Evolutionary conservation across 148 eudicot genomes (phyloP).

Genomic region (Camellia granthamiana): DNA sequence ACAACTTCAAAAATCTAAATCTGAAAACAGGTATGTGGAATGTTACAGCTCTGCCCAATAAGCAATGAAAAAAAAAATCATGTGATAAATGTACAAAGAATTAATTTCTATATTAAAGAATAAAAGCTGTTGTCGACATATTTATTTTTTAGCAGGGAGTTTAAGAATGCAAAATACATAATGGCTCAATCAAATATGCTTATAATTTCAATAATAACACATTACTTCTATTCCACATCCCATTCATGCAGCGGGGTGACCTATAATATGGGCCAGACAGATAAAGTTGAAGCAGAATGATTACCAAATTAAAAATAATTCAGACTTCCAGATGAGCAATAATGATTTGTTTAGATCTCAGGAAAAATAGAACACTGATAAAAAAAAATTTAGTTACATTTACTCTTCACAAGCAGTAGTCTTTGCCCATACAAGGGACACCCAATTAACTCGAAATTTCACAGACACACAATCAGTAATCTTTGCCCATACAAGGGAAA

Average conservation of each 20-base stretch:
- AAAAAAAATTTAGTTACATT: neutral
- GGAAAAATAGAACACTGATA: neutral
- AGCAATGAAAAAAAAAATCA: neutral
- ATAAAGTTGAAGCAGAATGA: neutral
- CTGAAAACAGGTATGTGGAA: neutral
- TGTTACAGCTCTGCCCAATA: neutral
- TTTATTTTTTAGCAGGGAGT: neutral
- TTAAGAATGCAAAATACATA: neutral
- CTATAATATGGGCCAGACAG: neutral
- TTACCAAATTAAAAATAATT: neutral
- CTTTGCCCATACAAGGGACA: neutral
- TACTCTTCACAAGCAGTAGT: neutral
- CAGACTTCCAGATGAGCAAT: neutral
- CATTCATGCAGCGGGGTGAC: neutral
- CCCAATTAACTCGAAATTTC: neutral
- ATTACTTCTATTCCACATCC: neutral
- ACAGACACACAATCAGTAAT: too few relatives aligned
- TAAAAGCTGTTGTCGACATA: neutral
- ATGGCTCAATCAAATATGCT: neutral
- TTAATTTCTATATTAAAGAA: neutral
- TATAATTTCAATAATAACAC: neutral
- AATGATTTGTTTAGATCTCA: neutral
- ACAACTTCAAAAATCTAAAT: constrained; percentile 10
- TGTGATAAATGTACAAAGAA: neutral
- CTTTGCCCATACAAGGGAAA: neutral